A percentile compares a stretch with the other conserved stretches of the same genome.
Conservation (phyloP, 2,329 filamentous ascomycete genomes). For the Fusarium sp. region DNA sequence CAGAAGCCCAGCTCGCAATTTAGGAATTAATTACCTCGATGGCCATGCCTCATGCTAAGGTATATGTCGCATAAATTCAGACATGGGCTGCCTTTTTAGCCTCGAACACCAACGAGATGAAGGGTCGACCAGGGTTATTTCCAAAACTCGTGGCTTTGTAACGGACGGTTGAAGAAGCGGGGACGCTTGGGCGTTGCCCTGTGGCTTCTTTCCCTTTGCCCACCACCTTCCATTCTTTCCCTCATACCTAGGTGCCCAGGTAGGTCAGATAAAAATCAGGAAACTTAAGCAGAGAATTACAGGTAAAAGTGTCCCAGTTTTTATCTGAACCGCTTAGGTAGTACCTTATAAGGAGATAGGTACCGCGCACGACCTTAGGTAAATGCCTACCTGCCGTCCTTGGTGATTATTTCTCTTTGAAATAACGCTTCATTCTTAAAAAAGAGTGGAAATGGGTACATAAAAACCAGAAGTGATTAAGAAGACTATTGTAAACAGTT, state of each 20-base stretch:
- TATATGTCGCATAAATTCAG: slow-evolving; percentile 26
- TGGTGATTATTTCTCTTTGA: neutral
- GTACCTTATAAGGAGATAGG: too few species aligned
- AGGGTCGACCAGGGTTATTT: slow-evolving; percentile 30
- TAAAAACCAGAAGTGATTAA: neutral
- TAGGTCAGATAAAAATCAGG: neutral
- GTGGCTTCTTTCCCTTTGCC: slow-evolving; percentile 15
- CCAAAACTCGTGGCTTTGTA: slow-evolving; percentile 32
- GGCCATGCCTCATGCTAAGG: neutral
- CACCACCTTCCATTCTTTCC: neutral
- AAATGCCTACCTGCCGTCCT: neutral
- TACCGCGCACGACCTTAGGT: neutral
- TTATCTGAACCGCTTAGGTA: too few species aligned
- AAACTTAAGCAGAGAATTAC: neutral
- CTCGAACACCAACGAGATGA: slow-evolving; percentile 38
- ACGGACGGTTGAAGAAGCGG: slow-evolving; percentile 34
- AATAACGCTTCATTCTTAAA: neutral
- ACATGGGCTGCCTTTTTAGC: slow-evolving; percentile 26
- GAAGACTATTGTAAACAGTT: neutral
- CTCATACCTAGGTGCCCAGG: neutral
- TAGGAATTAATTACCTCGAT: neutral
- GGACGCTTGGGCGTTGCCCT: slow-evolving; percentile 10
- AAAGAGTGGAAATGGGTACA: neutral
- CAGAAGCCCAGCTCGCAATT: slow-evolving; percentile 6
- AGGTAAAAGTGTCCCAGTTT: neutral